Evolutionary conservation across 2,329 filamentous ascomycete species (phyloP).

Genomic region (Pseudogymnoascus sp.): DNA sequence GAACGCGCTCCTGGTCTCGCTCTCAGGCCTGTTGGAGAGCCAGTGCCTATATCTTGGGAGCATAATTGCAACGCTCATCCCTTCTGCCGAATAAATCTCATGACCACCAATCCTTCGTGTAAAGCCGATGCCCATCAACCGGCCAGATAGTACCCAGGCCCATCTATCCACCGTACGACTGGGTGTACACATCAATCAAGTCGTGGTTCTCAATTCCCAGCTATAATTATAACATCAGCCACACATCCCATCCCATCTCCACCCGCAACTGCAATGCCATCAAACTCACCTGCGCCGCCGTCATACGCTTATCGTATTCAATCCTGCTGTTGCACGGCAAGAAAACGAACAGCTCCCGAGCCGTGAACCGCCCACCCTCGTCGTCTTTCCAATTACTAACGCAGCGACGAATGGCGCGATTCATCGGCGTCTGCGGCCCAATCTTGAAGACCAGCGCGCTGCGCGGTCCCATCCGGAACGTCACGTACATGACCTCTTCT

Average conservation of each 20-base stretch:
- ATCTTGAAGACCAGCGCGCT: background rate
- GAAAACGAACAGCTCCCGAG: background rate
- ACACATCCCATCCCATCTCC: background rate
- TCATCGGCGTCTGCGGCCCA: background rate
- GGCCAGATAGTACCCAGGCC: background rate
- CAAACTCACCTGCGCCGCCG: background rate
- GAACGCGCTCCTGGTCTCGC: too few relatives aligned
- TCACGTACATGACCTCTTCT: background rate
- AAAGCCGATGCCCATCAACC: background rate
- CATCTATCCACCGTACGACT: background rate
- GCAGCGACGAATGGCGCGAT: background rate
- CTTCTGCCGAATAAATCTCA: background rate
- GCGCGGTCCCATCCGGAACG: background rate
- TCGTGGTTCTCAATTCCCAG: background rate
- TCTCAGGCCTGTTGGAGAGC: too few relatives aligned
- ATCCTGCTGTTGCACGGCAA: background rate
- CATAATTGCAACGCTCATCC: background rate
- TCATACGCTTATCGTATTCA: background rate
- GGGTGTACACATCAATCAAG: background rate
- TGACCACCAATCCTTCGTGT: background rate
- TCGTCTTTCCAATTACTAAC: background rate
- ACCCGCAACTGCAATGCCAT: background rate
- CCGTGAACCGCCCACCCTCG: background rate
- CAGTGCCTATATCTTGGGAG: background rate
- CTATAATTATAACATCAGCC: background rate